A percentile compares a stretch with the other conserved stretches of the same genome.
Conservation (phyloP, 768 basidiomycete species). For the Boletus huronensis region DNA sequence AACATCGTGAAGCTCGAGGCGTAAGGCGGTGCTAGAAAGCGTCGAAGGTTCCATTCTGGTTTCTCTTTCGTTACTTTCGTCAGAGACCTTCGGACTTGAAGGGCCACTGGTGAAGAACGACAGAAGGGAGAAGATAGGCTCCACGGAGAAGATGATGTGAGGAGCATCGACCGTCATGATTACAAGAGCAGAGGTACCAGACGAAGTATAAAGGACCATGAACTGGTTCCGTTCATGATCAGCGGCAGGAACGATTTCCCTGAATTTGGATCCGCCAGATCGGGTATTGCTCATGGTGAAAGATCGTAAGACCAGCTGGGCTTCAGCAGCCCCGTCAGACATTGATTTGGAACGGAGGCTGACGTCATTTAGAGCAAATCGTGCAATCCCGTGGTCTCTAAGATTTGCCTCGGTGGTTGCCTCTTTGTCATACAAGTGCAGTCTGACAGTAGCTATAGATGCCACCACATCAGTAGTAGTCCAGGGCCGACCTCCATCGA, state of each 20-base stretch:
- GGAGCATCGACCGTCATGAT: conserved; percentile 91
- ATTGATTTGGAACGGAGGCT: conserved; percentile 76
- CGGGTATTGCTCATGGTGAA: conserved; percentile 90
- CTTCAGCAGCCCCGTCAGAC: conserved; percentile 80
- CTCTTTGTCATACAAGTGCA: conserved; percentile 78
- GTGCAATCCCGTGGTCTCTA: conserved; percentile 76
- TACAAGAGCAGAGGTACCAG: conserved; percentile 65
- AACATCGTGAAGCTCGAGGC: conserved; percentile 87
- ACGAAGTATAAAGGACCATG: conserved; percentile 84
- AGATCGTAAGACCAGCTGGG: conserved; percentile 84
- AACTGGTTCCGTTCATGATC: conserved; percentile 87
- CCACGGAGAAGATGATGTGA: conserved; percentile 85
- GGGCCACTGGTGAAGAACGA: conserved; percentile 75
- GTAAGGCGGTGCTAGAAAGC: conserved; percentile 47
- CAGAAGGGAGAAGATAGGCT: conserved; percentile 85
- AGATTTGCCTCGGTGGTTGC: conserved; percentile 57
- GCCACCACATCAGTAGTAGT: conserved; percentile 72
- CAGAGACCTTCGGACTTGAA: conserved; percentile 17
- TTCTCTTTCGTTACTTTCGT: conserved; percentile 13
- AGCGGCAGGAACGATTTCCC: conserved; percentile 93
- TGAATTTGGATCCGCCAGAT: conserved; percentile 77
- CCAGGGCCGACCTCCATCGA: conserved; percentile 42
- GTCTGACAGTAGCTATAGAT: conserved; percentile 62
- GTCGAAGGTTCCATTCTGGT: conserved; percentile 11
- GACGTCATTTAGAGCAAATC: conserved; percentile 80